Conservation (phyloP, 2,329 filamentous ascomycete species). For the Fusarium miscanthi region DNA sequence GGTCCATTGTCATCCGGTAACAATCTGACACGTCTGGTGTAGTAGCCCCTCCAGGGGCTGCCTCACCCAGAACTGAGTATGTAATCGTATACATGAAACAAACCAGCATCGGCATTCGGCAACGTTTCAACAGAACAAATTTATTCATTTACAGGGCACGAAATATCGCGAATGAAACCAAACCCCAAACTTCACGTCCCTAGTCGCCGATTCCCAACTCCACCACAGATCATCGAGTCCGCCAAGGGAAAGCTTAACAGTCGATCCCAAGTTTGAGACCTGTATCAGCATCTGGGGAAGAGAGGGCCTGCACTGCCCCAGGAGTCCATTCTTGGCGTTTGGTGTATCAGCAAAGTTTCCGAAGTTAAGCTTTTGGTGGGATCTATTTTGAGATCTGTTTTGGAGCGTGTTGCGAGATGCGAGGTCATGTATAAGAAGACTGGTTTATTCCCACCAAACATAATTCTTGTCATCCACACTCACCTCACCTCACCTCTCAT, state of each 20-base stretch:
- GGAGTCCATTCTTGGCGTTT: constrained; percentile 12
- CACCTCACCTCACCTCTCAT: neutral
- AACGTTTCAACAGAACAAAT: neutral
- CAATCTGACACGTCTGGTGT: constrained; percentile 2
- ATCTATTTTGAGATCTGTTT: constrained; percentile 16
- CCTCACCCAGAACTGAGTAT: neutral
- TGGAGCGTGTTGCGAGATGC: too few relatives aligned
- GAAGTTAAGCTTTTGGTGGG: neutral
- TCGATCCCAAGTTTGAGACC: constrained; percentile 9
- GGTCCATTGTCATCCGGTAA: neutral
- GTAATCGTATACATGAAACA: constrained; percentile 8
- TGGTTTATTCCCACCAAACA: neutral
- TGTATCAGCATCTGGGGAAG: neutral
- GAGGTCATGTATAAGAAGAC: constrained; percentile 14
- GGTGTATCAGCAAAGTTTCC: constrained; percentile 4
- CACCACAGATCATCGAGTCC: neutral
- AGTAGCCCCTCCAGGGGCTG: neutral
- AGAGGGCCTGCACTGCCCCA: neutral
- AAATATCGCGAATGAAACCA: neutral
- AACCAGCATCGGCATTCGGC: neutral
- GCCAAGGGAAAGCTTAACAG: constrained; percentile 25
- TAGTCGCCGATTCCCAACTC: neutral
- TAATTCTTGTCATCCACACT: neutral
- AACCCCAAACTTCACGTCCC: neutral
- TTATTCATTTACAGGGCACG: neutral